Percentiles rank a stretch among this genome's conserved stretches.
Evolutionary conservation across 164 flowering plant species (phyloP).

Genomic region (Cinnamomum chago): DNA sequence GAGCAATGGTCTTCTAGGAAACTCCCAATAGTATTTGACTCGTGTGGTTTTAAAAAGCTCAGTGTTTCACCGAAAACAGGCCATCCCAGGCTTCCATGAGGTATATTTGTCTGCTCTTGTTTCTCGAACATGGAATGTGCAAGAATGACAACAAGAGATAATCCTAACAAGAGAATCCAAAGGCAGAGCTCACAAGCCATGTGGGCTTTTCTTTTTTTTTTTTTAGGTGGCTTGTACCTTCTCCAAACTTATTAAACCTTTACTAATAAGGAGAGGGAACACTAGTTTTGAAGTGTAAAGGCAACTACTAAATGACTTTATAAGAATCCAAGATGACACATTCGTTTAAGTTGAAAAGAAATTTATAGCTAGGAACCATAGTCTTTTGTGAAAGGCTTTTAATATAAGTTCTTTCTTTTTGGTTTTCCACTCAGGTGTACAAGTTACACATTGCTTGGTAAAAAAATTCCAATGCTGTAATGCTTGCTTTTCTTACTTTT

Average conservation of each 20-base stretch:
- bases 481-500: not conserved
- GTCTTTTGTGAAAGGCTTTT: not conserved
- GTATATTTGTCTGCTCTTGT: conserved; percentile 28
- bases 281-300: not conserved
- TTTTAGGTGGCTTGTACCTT: not conserved
- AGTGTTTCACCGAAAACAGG: conserved; percentile 72
- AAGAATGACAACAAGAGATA: conserved; percentile 18
- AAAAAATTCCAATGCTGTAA: not conserved
- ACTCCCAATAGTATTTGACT: conserved; percentile 47
- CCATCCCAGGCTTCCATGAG: conserved; percentile 73
- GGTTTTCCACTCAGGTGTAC: conserved; percentile 3
- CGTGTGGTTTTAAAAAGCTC: conserved; percentile 60
- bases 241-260: conserved; percentile 7
- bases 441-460: not conserved
- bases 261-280: conserved; percentile 2
- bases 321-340: conserved; percentile 4
- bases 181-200: conserved; percentile 18
- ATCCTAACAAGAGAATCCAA: conserved; percentile 24
- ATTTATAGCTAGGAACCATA: conserved; percentile 3
- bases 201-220: not conserved
- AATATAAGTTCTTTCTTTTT: not conserved
- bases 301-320: not conserved
- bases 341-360: not conserved
- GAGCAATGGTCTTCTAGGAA: conserved; percentile 60
- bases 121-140: conserved; percentile 11